Evolutionary conservation across 768 basidiomycete species (phyloP).

Genomic region (Amylocystis lapponica): DNA sequence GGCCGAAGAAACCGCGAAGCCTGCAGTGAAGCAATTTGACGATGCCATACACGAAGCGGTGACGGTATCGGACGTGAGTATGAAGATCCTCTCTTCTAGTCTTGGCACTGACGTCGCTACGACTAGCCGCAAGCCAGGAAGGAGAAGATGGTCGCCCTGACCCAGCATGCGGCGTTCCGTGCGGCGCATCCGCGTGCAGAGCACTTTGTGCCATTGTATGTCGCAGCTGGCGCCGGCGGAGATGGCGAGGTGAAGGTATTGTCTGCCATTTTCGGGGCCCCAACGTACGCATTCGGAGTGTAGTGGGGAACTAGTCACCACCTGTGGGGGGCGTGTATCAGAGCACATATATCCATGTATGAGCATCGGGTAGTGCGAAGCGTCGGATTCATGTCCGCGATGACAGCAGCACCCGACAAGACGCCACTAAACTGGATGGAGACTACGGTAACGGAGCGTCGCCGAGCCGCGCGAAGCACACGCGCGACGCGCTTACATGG

Average conservation of each 20-base stretch:
- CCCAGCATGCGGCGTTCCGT: slow-evolving; percentile 56
- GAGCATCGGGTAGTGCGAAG: too few relatives aligned
- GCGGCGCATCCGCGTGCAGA: slow-evolving; percentile 71
- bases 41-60: slow-evolving; percentile 53
- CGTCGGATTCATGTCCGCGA: too few relatives aligned
- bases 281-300: slow-evolving; percentile 63
- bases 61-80: slow-evolving; percentile 42
- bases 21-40: slow-evolving; percentile 51
- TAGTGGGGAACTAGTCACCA: too few relatives aligned
- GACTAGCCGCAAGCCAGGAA: slow-evolving; percentile 45
- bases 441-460: too few relatives aligned
- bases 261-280: slow-evolving; percentile 48
- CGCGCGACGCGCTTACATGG: too few relatives aligned
- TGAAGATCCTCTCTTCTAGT: not conserved
- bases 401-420: too few relatives aligned
- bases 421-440: too few relatives aligned
- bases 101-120: not conserved
- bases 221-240: slow-evolving; percentile 70
- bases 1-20: slow-evolving; percentile 40
- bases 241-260: slow-evolving; percentile 45
- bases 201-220: slow-evolving; percentile 75
- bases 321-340: not conserved
- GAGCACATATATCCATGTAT: too few relatives aligned
- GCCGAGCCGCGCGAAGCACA: too few relatives aligned
- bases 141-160: slow-evolving; percentile 47